These are phyloP conservation scores for Leccinum fibrillosum DNA, from an alignment of 768 basidiomycete genomes.

Conservation along the genomic window DNA sequence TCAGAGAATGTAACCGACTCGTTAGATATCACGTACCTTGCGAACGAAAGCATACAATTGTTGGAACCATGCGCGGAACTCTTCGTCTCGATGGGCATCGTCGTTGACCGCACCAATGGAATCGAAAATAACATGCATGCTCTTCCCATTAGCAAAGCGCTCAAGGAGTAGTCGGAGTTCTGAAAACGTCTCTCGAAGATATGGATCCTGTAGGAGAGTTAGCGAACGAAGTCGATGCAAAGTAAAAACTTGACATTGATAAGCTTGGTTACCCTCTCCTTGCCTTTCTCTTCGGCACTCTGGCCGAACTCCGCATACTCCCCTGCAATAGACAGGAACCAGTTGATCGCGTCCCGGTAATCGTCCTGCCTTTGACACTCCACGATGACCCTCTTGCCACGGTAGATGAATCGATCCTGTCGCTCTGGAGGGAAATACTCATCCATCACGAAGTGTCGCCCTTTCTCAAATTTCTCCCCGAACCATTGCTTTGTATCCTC, in stretches of 20 bases:
- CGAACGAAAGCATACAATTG: constrained; percentile 60
- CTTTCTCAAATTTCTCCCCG: constrained; percentile 51
- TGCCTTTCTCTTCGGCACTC: constrained; percentile 33
- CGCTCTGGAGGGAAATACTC: constrained; percentile 91
- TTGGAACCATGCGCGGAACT: constrained; percentile 71
- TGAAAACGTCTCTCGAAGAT: constrained; percentile 51
- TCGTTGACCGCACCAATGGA: constrained; percentile 69
- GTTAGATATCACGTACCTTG: constrained; percentile 40
- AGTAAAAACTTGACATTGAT: constrained; percentile 6
- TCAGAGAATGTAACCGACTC: neutral
- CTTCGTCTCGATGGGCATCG: constrained; percentile 72
- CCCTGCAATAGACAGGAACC: constrained; percentile 63
- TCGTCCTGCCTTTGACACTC: constrained; percentile 92
- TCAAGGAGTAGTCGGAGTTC: constrained; percentile 83
- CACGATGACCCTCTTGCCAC: constrained; percentile 89
- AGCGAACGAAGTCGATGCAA: constrained; percentile 11
- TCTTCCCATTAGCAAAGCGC: constrained; percentile 78
- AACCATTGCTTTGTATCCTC: constrained; percentile 63
- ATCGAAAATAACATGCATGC: constrained; percentile 65
- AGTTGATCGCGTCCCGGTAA: constrained; percentile 78
- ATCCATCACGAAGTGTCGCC: constrained; percentile 68
- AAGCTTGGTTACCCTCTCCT: constrained; percentile 22
- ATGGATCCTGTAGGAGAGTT: constrained; percentile 41
- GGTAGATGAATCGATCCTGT: constrained; percentile 89
- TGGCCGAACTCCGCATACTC: constrained; percentile 59